Percentiles rank a stretch among this genome's conserved stretches.
These are phyloP conservation scores for Lichtheimia hyalospora DNA, from an alignment of 371 early-diverging fungal species.

Conservation along the genomic window DNA sequence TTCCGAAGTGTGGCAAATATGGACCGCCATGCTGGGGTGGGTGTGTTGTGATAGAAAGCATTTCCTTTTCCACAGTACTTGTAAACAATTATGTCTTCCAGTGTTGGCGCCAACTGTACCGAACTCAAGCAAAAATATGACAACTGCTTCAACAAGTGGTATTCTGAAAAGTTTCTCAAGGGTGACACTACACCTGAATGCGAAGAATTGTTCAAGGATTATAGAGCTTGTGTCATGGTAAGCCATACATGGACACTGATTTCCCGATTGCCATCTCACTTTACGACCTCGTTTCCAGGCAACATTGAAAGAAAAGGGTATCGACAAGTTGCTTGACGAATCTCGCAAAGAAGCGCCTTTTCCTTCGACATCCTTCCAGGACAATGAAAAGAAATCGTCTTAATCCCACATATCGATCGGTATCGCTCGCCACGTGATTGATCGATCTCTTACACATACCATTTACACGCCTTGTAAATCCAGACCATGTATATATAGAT, in stretches of 20 bases:
- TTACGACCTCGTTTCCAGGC: conserved; percentile 38
- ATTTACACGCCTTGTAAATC: no score
- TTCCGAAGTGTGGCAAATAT: not conserved
- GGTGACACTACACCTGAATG: conserved; percentile 83
- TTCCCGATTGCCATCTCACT: not conserved
- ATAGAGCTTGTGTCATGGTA: conserved; percentile 86
- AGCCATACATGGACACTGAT: conserved; percentile 3
- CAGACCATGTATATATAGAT: no score
- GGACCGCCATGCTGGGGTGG: not conserved
- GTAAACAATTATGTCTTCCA: conserved; percentile 55
- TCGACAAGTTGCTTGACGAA: conserved; percentile 74
- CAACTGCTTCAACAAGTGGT: conserved; percentile 93
- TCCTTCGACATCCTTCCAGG: conserved; percentile 22
- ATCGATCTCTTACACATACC: no score
- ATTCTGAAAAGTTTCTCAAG: conserved; percentile 90
- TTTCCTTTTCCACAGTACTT: not conserved
- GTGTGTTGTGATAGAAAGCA: not conserved
- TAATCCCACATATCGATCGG: no score
- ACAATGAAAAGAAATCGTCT: no score
- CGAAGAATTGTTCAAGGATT: conserved; percentile 81
- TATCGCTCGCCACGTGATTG: no score
- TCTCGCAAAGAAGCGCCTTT: conserved; percentile 78
- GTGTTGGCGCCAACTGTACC: conserved; percentile 84
- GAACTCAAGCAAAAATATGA: conserved; percentile 91
- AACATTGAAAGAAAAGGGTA: conserved; percentile 76